Conservation (phyloP, 805 yeast genomes). For the Cephaloascus fragrans region DNA sequence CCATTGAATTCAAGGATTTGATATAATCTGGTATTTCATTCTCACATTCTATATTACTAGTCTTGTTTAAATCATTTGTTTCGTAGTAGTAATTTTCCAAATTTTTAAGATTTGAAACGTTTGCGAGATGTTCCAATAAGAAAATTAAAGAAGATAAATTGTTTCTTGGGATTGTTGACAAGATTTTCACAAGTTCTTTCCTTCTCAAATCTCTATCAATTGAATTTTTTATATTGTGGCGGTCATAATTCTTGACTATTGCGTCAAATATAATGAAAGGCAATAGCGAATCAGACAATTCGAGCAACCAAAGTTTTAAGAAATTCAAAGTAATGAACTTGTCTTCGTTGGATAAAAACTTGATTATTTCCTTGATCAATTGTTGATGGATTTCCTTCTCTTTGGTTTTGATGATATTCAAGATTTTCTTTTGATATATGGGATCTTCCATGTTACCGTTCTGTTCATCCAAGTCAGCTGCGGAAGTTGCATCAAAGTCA, state of each 20-base stretch:
- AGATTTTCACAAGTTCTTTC: slow-evolving; percentile 13
- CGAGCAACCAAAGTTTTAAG: slow-evolving; percentile 28
- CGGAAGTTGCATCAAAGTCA: slow-evolving; percentile 1
- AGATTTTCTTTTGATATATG: too few relatives aligned
- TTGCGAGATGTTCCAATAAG: slow-evolving; percentile 22
- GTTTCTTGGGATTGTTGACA: slow-evolving; percentile 26
- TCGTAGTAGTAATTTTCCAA: slow-evolving; percentile 17
- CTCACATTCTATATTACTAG: slow-evolving; percentile 2
- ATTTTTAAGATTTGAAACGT: slow-evolving; percentile 11
- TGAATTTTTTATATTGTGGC: slow-evolving; percentile 2
- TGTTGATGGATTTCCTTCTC: not conserved
- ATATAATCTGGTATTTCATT: slow-evolving; percentile 3
- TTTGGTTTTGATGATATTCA: not conserved
- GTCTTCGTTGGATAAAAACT: slow-evolving; percentile 4
- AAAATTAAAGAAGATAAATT: slow-evolving; percentile 25
- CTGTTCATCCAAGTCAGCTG: not conserved
- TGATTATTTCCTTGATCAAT: not conserved
- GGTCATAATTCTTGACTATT: slow-evolving; percentile 10
- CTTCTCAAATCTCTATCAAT: slow-evolving; percentile 7
- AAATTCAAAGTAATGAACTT: slow-evolving; percentile 15
- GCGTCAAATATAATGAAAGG: slow-evolving; percentile 30
- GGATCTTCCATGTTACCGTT: too few relatives aligned
- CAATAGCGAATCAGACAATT: slow-evolving; percentile 27
- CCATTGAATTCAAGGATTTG: slow-evolving; percentile 21
- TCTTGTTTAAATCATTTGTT: slow-evolving; percentile 12